These are phyloP conservation scores for Dendrobium chrysotoxum DNA, from an alignment of 106 monocot genomes.

Conservation along the genomic window DNA sequence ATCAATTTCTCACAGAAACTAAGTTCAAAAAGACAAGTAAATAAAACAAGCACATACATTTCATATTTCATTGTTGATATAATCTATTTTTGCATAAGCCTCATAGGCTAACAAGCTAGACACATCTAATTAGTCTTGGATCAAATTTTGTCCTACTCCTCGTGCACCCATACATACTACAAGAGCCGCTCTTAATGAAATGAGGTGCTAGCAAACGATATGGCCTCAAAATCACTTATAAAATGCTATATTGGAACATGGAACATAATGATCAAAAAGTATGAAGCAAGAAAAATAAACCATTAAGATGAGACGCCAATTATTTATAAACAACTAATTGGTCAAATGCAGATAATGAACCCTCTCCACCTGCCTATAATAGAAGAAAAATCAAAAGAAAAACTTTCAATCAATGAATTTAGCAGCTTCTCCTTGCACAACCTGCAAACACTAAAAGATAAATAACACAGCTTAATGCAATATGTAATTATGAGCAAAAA, in stretches of 20 bases:
- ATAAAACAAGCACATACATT: too few relatives aligned
- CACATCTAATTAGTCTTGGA: too few relatives aligned
- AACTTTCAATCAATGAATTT: background rate
- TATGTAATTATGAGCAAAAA: background rate
- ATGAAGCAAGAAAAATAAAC: background rate
- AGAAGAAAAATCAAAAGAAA: background rate
- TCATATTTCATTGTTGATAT: too few relatives aligned
- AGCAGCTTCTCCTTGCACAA: background rate
- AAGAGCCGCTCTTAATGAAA: background rate
- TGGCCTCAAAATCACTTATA: background rate
- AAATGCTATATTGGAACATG: background rate
- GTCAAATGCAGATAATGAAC: background rate
- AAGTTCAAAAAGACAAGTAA: too few relatives aligned
- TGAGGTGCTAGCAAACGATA: background rate
- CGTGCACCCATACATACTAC: background rate
- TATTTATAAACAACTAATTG: background rate
- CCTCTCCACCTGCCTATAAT: background rate
- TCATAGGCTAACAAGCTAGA: too few relatives aligned
- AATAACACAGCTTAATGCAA: background rate
- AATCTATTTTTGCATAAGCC: too few relatives aligned
- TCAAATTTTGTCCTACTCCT: background rate
- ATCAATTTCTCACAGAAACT: too few relatives aligned
- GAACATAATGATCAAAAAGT: background rate
- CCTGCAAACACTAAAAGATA: background rate
- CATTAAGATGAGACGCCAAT: background rate